A percentile compares a stretch with the other conserved stretches of the same genome.
These are phyloP conservation scores for Mortierella sp. DNA, from an alignment of 371 early-diverging fungal genomes.

Conservation along the genomic window DNA sequence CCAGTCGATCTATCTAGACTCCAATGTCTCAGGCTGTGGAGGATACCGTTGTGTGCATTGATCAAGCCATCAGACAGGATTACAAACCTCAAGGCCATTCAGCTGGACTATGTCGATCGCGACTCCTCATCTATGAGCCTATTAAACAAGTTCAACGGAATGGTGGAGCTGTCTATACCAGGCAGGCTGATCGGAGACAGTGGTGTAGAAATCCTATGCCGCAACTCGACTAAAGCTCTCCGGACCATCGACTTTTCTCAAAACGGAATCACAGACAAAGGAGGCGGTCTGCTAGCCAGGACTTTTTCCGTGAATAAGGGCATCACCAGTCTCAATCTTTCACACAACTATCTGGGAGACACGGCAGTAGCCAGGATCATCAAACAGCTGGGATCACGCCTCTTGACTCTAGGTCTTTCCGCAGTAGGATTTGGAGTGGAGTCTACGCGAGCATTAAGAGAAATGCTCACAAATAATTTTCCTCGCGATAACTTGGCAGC, in stretches of 20 bases:
- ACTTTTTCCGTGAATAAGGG: conserved; percentile 18
- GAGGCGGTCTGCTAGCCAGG: conserved; percentile 17
- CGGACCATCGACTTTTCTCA: conserved; percentile 19
- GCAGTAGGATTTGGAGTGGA: conserved; percentile 31
- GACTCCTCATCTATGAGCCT: conserved; percentile 9
- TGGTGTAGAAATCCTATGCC: conserved; percentile 20
- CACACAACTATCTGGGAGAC: conserved; percentile 28
- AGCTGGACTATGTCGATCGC: conserved; percentile 25
- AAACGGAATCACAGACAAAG: conserved; percentile 29
- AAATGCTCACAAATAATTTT: conserved; percentile 17
- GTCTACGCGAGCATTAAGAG: conserved; percentile 23
- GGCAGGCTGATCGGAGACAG: conserved; percentile 33
- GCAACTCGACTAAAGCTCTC: conserved; percentile 12
- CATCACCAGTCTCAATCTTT: conserved; percentile 21
- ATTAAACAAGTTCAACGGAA: conserved; percentile 8
- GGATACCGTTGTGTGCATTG: conserved; percentile 12
- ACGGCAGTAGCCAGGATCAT: conserved; percentile 18
- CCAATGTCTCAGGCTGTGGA: conserved; percentile 18
- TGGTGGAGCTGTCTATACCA: conserved; percentile 21
- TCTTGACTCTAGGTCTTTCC: conserved; percentile 22
- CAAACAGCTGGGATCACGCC: conserved; percentile 23
- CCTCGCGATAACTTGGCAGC: conserved; percentile 5
- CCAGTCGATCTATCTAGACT: conserved; percentile 22
- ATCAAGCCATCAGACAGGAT: not conserved
- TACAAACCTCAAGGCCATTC: conserved; percentile 7